A percentile compares a stretch with the other conserved stretches of the same genome.
Conservation (phyloP, 1,284 basidiomycete species). For the Mycena citricolor region DNA sequence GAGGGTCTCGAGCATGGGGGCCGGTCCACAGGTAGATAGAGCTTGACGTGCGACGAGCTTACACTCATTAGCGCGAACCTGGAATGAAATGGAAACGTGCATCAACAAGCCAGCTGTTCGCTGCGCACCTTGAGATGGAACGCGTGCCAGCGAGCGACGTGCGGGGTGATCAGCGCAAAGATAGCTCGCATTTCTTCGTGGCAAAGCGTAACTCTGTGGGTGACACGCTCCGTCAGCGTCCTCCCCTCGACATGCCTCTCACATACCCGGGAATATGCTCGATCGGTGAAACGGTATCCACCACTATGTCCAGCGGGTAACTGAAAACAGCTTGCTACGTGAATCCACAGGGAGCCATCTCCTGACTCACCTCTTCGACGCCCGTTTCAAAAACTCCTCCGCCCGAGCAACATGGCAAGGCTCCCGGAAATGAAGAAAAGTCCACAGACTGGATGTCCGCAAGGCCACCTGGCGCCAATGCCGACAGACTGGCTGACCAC, state of each 20-base stretch:
- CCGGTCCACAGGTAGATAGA: constrained; percentile 48
- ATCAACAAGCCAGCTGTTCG: no score
- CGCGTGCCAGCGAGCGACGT: constrained; percentile 53
- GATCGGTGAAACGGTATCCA: constrained; percentile 50
- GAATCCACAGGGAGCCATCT: no score
- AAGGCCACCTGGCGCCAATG: constrained; percentile 55
- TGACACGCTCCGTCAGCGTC: no score
- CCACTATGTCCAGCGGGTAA: constrained; percentile 50
- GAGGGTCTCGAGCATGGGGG: constrained; percentile 51
- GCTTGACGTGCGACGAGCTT: constrained; percentile 51
- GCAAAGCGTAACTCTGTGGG: constrained; percentile 48
- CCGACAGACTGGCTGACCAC: constrained; percentile 53
- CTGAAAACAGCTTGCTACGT: constrained; percentile 25
- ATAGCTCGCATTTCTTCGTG: constrained; percentile 42
- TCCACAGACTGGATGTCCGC: constrained; percentile 50
- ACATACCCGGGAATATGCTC: constrained; percentile 42
- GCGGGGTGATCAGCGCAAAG: constrained; percentile 47
- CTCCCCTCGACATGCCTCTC: no score
- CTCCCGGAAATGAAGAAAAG: constrained; percentile 50
- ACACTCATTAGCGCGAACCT: constrained; percentile 49
- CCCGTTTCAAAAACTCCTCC: constrained; percentile 43
- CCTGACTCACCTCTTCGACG: constrained; percentile 20
- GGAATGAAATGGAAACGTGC: background rate
- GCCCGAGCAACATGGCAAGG: constrained; percentile 48
- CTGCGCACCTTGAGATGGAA: constrained; percentile 58